phyloP scores from a whole-genome alignment of 768 basidiomycete species.

The Russula olivacea region DNA sequence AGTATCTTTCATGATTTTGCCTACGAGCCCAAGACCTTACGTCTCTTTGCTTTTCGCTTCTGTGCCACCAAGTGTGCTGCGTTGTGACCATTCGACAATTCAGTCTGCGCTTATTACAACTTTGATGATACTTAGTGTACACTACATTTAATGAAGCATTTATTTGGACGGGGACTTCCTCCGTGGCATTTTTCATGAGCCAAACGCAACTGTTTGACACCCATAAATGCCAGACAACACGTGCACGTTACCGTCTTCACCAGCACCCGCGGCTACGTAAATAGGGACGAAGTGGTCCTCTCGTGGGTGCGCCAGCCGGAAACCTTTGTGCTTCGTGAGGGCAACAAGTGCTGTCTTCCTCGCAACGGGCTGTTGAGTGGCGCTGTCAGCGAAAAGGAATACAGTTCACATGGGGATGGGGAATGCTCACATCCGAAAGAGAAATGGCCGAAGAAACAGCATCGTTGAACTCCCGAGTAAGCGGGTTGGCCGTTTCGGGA shows the following conservation, averaged over 20 bases:
- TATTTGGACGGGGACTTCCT: conserved; percentile 5
- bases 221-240: conserved; percentile 52
- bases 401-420: conserved; percentile 2
- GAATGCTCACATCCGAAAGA: conserved; percentile 42
- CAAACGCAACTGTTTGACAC: conserved; percentile 62
- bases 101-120: conserved; percentile 7
- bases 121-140: conserved; percentile 19
- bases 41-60: conserved; percentile 9
- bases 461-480: conserved; percentile 51
- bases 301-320: conserved; percentile 64
- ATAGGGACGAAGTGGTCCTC: conserved; percentile 80
- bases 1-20: conserved; percentile 20
- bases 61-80: not conserved
- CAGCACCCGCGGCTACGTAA: conserved; percentile 71
- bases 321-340: conserved; percentile 53
- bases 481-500: conserved; percentile 42
- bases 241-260: conserved; percentile 46
- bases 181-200: conserved; percentile 33
- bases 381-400: not conserved
- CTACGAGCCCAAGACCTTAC: conserved; percentile 10
- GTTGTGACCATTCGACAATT: not conserved
- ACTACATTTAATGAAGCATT: conserved; percentile 20
- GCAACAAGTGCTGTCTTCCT: conserved; percentile 51
- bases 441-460: conserved; percentile 54
- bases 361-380: conserved; percentile 36